phyloP scores from a whole-genome alignment of 2,329 filamentous ascomycete species.

The Pseudogymnoascus sp. region DNA sequence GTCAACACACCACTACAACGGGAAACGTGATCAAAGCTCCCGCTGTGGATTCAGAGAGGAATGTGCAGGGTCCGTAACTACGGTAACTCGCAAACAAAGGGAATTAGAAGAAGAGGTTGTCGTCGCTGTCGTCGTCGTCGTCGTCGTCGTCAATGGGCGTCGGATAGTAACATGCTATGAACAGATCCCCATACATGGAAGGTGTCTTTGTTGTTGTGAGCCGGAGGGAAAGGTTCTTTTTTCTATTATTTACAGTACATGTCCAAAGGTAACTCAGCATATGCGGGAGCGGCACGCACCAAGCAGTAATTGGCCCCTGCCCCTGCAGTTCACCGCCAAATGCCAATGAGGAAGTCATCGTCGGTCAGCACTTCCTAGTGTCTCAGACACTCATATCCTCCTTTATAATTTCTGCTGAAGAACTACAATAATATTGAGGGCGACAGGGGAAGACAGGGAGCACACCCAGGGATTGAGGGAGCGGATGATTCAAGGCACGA shows the following conservation, averaged over 20 bases:
- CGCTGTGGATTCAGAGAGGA: not conserved
- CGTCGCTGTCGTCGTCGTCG: not conserved
- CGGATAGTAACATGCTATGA: not conserved
- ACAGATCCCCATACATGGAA: not conserved
- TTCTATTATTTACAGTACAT: constrained; percentile 2
- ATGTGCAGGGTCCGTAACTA: not conserved
- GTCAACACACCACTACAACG: constrained; percentile 6
- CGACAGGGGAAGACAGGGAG: too few relatives aligned
- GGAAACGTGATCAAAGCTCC: constrained; percentile 3
- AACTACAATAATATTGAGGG: not conserved
- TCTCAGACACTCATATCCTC: not conserved
- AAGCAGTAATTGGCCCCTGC: constrained; percentile 8
- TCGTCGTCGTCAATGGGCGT: not conserved
- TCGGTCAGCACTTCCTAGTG: not conserved
- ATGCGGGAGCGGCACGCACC: constrained; percentile 6
- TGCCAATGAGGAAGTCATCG: constrained; percentile 1
- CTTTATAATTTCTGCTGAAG: not conserved
- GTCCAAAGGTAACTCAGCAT: not conserved
- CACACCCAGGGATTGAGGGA: not conserved
- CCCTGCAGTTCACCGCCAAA: constrained; percentile 4
- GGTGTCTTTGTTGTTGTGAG: not conserved
- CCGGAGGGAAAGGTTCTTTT: not conserved
- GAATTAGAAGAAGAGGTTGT: not conserved
- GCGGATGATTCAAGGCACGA: not conserved
- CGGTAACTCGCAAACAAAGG: not conserved